Conservation (phyloP, 192 early-diverging fungal genomes). For the Cetraspora pellucida region DNA sequence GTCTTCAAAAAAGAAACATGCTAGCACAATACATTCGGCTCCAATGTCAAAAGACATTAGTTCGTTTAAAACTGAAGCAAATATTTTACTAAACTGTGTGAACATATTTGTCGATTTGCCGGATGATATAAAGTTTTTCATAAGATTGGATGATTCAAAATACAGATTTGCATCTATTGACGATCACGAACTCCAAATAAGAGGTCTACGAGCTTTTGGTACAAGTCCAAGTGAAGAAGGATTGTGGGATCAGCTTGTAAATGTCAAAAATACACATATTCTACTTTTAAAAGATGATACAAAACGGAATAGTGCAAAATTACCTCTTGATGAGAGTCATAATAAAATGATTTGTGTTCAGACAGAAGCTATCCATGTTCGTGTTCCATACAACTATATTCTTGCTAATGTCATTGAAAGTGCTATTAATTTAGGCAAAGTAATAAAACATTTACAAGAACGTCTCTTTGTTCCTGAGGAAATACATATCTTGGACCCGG, state of each 20-base stretch:
- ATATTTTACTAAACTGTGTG: slow-evolving; percentile 28
- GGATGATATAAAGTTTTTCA: slow-evolving; percentile 27
- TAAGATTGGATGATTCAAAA: slow-evolving; percentile 33
- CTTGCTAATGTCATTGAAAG: slow-evolving; percentile 44
- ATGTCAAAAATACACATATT: slow-evolving; percentile 38
- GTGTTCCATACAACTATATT: slow-evolving; percentile 44
- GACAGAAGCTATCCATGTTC: slow-evolving; percentile 36
- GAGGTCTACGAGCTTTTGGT: slow-evolving; percentile 37
- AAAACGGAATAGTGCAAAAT: background rate
- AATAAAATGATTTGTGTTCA: slow-evolving; percentile 32
- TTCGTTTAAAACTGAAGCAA: background rate
- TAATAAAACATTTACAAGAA: slow-evolving; percentile 33
- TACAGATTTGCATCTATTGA: slow-evolving; percentile 14
- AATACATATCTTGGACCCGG: background rate
- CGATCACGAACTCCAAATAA: background rate
- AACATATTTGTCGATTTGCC: slow-evolving; percentile 33
- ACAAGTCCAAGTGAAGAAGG: slow-evolving; percentile 5
- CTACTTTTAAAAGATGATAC: slow-evolving; percentile 20
- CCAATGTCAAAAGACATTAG: too few relatives aligned
- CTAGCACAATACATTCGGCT: background rate
- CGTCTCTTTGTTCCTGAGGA: slow-evolving; percentile 27
- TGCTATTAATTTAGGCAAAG: slow-evolving; percentile 37
- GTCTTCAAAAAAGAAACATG: background rate
- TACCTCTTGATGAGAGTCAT: background rate
- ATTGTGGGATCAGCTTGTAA: slow-evolving; percentile 46